Percentiles rank a stretch among this genome's conserved stretches.
These are phyloP conservation scores for Aspergillus puulaauensis DNA, from an alignment of 2,329 filamentous ascomycete genomes.

Conservation along the genomic window DNA sequence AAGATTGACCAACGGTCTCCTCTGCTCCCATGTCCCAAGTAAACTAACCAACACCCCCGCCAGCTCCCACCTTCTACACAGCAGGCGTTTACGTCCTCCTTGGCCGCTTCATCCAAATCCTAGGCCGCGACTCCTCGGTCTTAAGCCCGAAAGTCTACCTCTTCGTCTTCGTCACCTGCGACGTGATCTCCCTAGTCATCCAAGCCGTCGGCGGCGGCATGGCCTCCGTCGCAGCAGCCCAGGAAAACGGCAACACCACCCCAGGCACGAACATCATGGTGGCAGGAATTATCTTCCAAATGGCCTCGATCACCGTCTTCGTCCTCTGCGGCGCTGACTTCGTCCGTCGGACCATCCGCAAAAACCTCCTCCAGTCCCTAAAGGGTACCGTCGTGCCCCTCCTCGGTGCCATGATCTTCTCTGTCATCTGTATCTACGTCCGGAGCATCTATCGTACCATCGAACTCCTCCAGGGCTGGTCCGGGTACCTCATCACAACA, in stretches of 20 bases:
- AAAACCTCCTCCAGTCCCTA: slow-evolving; percentile 24
- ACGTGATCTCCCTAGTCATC: slow-evolving; percentile 55
- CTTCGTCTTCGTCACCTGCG: slow-evolving; percentile 54
- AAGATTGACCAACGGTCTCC: slow-evolving; percentile 1
- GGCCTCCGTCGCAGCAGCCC: slow-evolving; percentile 45
- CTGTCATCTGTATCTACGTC: slow-evolving; percentile 47
- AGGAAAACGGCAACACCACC: slow-evolving; percentile 47
- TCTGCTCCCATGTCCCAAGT: background rate
- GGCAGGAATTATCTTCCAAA: slow-evolving; percentile 59
- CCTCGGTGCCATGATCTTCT: slow-evolving; percentile 41
- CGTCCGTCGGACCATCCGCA: slow-evolving; percentile 37
- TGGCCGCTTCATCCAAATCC: slow-evolving; percentile 46
- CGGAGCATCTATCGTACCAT: slow-evolving; percentile 53
- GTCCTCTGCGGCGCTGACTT: slow-evolving; percentile 49
- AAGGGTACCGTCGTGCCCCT: slow-evolving; percentile 31
- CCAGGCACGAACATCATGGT: slow-evolving; percentile 52
- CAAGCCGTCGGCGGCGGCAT: slow-evolving; percentile 58
- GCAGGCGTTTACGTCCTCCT: slow-evolving; percentile 53
- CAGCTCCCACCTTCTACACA: slow-evolving; percentile 52
- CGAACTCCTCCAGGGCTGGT: slow-evolving; percentile 52
- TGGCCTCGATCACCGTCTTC: slow-evolving; percentile 56
- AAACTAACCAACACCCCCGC: background rate
- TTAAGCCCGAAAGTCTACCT: slow-evolving; percentile 47
- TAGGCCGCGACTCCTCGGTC: slow-evolving; percentile 46
- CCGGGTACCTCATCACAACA: slow-evolving; percentile 51